Base-by-base conservation (phyloP, 176 grass and related monocot species). In the Bolboschoenus planiculmis region DNA sequence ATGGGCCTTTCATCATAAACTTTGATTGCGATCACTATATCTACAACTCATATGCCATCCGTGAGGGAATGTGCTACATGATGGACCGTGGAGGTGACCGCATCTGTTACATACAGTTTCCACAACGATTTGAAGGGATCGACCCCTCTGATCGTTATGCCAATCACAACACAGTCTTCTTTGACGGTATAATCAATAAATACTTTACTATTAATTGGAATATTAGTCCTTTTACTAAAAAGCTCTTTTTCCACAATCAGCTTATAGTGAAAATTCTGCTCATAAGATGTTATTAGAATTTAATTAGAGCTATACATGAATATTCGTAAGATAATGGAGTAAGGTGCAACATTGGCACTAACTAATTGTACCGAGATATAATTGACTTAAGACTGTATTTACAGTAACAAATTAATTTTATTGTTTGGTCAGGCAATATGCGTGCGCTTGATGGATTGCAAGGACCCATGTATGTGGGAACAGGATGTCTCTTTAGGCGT, bases 101-200 rank as follows among this genome's bases (percentile, higher is more conserved):
- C 74, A 84, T 90, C 40, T 90, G 88, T 78, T 90, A 90, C 80
- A 86, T 90, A 53, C 88, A 90, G 55, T 90, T 90, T 83, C 88
- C 88, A 70, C 88, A 90, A 85, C 75, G 88, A 37, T 90, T 90
- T 65, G 88, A 90, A 83, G 88, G 88, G 56, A 90, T 90, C 76
- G 88, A 90, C 62, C 88, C 88, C 75, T 90, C 88, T 42, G 88
- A 90, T 26, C 88, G 88, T 35, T 90, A 90, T 78, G 88, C 88
- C 37, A 90, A 90, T 61, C 88, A 90, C 63, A 90, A 90, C 75
- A 90, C 88, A 33, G 88, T 90, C 56, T 90, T 90, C 88, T 90
- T 90, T 70, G 88, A 90, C 78, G 88, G 88, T 78, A 84, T 74
- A 9, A 59, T 77, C 76, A 57, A 57, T 23, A 37, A 36, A 18